Evolutionary conservation across 192 early-diverging fungal genomes (phyloP).

Genomic region (Podila epicladia): DNA sequence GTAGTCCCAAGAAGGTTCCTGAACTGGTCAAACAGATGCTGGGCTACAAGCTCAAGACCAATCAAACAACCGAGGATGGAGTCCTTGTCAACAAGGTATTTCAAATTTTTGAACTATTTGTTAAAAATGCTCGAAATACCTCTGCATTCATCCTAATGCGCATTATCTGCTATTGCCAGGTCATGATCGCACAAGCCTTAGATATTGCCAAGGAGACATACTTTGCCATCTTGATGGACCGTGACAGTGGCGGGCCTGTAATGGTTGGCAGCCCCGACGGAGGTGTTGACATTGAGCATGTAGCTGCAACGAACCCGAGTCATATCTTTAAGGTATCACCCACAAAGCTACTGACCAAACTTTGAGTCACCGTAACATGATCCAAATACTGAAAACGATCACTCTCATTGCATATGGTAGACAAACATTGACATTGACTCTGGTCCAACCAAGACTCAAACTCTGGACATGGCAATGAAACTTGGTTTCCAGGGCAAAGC

Average conservation of each 20-base stretch:
- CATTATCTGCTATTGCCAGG: not conserved
- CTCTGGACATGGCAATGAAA: constrained; percentile 47
- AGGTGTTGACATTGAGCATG: constrained; percentile 39
- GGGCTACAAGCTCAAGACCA: constrained; percentile 45
- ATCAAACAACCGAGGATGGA: constrained; percentile 32
- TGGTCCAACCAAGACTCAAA: constrained; percentile 40
- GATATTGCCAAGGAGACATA: constrained; percentile 46
- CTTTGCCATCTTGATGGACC: constrained; percentile 45
- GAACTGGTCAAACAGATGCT: constrained; percentile 36
- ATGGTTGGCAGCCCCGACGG: constrained; percentile 45
- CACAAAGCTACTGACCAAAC: not conserved
- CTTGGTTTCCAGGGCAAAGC: constrained; percentile 40
- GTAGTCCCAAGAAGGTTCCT: constrained; percentile 33
- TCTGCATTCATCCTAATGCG: not conserved
- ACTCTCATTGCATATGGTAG: not conserved
- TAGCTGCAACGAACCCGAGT: constrained; percentile 14
- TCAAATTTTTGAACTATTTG: no score
- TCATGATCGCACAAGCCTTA: constrained; percentile 43
- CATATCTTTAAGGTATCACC: constrained; percentile 33
- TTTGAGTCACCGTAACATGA: not conserved
- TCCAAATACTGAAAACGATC: not conserved
- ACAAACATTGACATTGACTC: constrained; percentile 33
- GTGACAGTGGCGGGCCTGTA: constrained; percentile 39
- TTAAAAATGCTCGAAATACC: no score
- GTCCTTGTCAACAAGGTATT: constrained; percentile 40